Evolutionary conservation across 2,329 filamentous ascomycete genomes (phyloP).

Genomic region (Myrmaecium sp.): DNA sequence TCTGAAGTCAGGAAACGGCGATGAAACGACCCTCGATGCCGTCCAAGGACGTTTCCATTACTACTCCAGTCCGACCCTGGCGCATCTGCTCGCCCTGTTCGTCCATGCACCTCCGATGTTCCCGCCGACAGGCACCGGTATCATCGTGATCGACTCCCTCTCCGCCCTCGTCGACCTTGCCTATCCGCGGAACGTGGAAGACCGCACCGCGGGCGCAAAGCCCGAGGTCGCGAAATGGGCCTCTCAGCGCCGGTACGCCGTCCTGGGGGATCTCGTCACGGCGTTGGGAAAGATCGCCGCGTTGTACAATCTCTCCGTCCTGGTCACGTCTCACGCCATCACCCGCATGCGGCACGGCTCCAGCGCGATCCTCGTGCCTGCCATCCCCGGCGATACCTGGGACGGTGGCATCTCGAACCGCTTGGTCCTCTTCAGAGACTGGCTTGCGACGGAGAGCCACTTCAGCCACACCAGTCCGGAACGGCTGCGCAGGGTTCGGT

Average conservation of each 20-base stretch:
- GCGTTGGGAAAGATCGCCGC: slow-evolving; percentile 55
- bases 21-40: slow-evolving; percentile 9
- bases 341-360: slow-evolving; percentile 58
- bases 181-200: slow-evolving; percentile 43
- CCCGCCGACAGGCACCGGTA: slow-evolving; percentile 42
- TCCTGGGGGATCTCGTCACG: slow-evolving; percentile 49
- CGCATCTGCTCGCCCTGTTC: slow-evolving; percentile 56
- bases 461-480: slow-evolving; percentile 12
- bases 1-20: neutral
- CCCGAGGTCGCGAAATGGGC: slow-evolving; percentile 31
- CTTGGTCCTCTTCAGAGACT: slow-evolving; percentile 66
- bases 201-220: slow-evolving; percentile 27
- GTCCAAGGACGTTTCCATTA: slow-evolving; percentile 43
- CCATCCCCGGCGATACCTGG: slow-evolving; percentile 63
- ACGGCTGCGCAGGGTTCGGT: slow-evolving; percentile 18
- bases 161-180: slow-evolving; percentile 62
- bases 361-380: slow-evolving; percentile 54
- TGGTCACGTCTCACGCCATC: slow-evolving; percentile 63
- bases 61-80: slow-evolving; percentile 39
- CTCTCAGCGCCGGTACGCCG: slow-evolving; percentile 33
- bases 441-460: slow-evolving; percentile 16
- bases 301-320: slow-evolving; percentile 52
- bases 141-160: slow-evolving; percentile 64
- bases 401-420: slow-evolving; percentile 59
- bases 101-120: slow-evolving; percentile 47